Conservation (phyloP, 2,329 filamentous ascomycete species). For the Berkeleyomyces basicola region DNA sequence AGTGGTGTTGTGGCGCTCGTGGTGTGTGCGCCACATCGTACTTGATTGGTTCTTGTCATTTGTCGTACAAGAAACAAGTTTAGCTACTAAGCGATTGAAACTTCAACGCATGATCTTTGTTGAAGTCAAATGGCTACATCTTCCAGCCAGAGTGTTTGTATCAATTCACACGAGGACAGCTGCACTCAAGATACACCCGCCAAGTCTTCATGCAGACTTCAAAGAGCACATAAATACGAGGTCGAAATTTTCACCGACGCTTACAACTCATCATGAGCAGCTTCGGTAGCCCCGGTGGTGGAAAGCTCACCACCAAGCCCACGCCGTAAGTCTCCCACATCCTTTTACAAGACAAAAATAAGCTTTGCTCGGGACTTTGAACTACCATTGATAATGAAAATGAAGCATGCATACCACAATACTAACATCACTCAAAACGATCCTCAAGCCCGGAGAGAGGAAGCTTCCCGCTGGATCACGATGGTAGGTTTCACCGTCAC, state of each 20-base stretch:
- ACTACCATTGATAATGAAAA: no score
- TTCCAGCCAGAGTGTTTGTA: no score
- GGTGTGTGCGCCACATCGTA: conserved; percentile 1
- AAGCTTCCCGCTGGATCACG: conserved; percentile 91
- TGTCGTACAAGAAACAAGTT: neutral
- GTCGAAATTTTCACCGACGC: neutral
- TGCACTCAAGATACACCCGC: no score
- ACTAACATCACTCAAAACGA: neutral
- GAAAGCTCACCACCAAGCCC: conserved; percentile 45
- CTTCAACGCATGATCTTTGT: neutral
- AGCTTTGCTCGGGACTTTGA: neutral
- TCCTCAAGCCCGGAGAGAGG: conserved; percentile 62
- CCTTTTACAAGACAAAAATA: neutral
- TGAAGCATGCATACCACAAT: neutral
- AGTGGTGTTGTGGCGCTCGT: conserved; percentile 6
- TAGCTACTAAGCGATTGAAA: neutral
- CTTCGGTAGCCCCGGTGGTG: conserved; percentile 56
- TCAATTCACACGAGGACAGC: no score
- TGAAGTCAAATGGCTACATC: neutral
- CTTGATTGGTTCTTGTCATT: conserved; percentile 3
- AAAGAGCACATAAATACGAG: neutral
- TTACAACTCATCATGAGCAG: conserved; percentile 31
- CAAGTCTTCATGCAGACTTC: neutral
- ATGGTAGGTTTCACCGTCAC: conserved; percentile 34
- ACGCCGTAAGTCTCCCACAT: conserved; percentile 40